Evolutionary conservation across 108 stramenopile species (phyloP), one percentile per base, ranked within the genome.

Genomic region (Cyclotella cryptica): DNA sequence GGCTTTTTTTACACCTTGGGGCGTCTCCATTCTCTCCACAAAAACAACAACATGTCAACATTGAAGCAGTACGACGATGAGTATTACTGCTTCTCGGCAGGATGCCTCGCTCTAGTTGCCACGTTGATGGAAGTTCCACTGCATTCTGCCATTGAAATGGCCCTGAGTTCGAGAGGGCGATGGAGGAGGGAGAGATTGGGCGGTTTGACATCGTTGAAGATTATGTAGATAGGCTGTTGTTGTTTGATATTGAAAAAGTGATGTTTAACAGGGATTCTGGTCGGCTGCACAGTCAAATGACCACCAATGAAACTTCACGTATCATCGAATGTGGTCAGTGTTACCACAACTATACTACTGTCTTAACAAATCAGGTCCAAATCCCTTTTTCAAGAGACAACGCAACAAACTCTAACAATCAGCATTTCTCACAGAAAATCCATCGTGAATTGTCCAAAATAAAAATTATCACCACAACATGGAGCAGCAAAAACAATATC

Each of bases 1-100:
- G 90, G 92, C 28, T 93, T 89, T 75, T 93, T 89, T 79, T 93
- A 87, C 66, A 85, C 86, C 3, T 51, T 93, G 51, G 92, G 92
- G 53, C 81, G 86, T 46, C 63, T 81, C 59, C 64, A 75, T 10
- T 43, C 69, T 57, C 30, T 66, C 45, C 12, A 9, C 14, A 14
- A 26, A 22, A 22, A 47, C 24, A 47, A 18, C 42, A 43, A 66
- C 80, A 29, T 14, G 45, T 21, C 22, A 39, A 42, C 40, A 41
- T 10, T 22, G 71, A 12, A 22, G 35, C 9, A 51, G 44, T 10
- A 13, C 18, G 15, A 44, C 14, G 44, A 79, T 44, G 64, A 77
- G 29, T 86, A 78, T 53, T 81, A 86, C 78, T 93, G 92, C 66
- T 93, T 88, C 66, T 88, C 87, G 14, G 85, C 92, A 7, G 89